These are phyloP conservation scores for Neurospora sp. DNA, from an alignment of 495 filamentous ascomycete species.

Conservation along the genomic window DNA sequence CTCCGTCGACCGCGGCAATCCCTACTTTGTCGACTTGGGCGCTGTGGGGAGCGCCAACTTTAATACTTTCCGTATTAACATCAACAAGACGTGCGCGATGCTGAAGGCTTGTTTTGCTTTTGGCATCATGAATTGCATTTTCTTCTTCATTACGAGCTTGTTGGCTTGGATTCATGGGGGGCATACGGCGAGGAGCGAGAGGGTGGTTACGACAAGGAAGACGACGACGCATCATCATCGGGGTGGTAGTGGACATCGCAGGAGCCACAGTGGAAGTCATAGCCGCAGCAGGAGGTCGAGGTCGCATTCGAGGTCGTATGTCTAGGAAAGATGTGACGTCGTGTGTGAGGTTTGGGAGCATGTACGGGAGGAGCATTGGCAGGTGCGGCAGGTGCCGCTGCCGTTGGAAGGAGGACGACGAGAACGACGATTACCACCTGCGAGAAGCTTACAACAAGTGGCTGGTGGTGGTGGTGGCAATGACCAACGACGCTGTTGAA, in stretches of 20 bases:
- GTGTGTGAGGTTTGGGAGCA: not conserved
- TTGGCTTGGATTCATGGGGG: slow-evolving; percentile 50
- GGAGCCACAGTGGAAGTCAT: slow-evolving; percentile 4
- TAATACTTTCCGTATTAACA: slow-evolving; percentile 34
- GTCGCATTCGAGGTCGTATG: slow-evolving; percentile 10
- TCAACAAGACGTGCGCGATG: slow-evolving; percentile 77
- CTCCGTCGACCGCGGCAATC: slow-evolving; percentile 31
- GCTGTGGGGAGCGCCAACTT: slow-evolving; percentile 42
- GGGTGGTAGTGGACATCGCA: not conserved
- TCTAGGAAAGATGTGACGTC: not conserved
- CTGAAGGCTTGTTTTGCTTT: slow-evolving; percentile 79
- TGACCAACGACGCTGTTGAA: not conserved
- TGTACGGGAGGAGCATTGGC: not conserved
- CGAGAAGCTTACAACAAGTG: not conserved
- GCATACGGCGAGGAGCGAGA: slow-evolving; percentile 8
- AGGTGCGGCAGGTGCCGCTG: not conserved
- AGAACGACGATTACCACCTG: not conserved
- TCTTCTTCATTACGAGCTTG: slow-evolving; percentile 66
- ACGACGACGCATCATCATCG: not conserved
- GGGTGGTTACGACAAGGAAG: not conserved
- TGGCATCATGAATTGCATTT: slow-evolving; percentile 76
- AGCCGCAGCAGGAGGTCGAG: slow-evolving; percentile 9
- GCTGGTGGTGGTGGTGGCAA: not conserved
- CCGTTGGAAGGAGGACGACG: not conserved
- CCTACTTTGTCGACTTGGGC: slow-evolving; percentile 49